Conservation (phyloP, 2,329 filamentous ascomycete species). For the Plenodomus tracheiphilus region DNA sequence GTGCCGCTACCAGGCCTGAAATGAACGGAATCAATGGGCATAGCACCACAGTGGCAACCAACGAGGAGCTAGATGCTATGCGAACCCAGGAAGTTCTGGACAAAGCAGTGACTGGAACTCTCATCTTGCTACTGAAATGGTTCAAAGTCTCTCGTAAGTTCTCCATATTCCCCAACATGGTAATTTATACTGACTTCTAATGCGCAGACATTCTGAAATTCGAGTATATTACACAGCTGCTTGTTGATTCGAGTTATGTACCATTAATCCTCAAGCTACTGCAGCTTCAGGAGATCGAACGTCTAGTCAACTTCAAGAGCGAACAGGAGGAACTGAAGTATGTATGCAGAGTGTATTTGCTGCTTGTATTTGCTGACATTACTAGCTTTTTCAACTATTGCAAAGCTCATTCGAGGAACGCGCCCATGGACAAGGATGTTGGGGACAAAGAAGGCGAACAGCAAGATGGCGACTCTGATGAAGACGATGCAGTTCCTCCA, state of each 20-base stretch:
- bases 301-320: slow-evolving; percentile 81
- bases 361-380: slow-evolving; percentile 10
- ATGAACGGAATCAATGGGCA: slow-evolving; percentile 39
- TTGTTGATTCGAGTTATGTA: slow-evolving; percentile 94
- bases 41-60: slow-evolving; percentile 33
- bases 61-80: slow-evolving; percentile 79
- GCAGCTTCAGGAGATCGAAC: slow-evolving; percentile 90
- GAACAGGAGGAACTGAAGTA: slow-evolving; percentile 82
- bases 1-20: slow-evolving; percentile 34
- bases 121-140: slow-evolving; percentile 93
- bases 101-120: slow-evolving; percentile 87
- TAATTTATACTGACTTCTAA: neutral
- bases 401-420: slow-evolving; percentile 69
- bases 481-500: slow-evolving; percentile 77
- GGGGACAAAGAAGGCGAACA: slow-evolving; percentile 20
- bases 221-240: slow-evolving; percentile 89
- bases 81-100: slow-evolving; percentile 83
- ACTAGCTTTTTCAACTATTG: slow-evolving; percentile 91
- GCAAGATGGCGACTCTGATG: slow-evolving; percentile 38
- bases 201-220: slow-evolving; percentile 83
- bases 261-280: slow-evolving; percentile 91
- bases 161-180: neutral
- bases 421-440: slow-evolving; percentile 31
- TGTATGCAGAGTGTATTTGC: slow-evolving; percentile 18
- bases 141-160: slow-evolving; percentile 87